phyloP scores from a whole-genome alignment of 23 red algal genomes.

The Cyanidioschyzon merolae region DNA sequence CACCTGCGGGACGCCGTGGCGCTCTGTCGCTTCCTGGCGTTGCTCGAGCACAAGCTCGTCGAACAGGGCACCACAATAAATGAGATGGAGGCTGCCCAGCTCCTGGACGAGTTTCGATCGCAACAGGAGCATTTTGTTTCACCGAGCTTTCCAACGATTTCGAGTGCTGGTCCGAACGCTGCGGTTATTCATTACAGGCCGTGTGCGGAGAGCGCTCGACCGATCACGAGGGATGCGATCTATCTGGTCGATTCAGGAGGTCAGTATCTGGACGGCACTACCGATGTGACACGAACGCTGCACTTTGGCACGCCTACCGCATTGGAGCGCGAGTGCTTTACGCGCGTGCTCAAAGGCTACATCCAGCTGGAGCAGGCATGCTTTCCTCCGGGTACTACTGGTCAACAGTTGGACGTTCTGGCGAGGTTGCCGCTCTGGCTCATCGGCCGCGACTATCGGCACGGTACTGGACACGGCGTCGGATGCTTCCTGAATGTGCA shows the following conservation, averaged over 20 bases:
- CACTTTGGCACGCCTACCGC: conserved; percentile 58
- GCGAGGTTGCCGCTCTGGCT: conserved; percentile 70
- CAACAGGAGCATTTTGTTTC: conserved; percentile 52
- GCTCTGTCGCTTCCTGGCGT: conserved; percentile 50
- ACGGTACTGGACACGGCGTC: conserved; percentile 96
- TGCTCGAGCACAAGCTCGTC: conserved; percentile 50
- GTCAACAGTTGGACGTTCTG: conserved; percentile 68
- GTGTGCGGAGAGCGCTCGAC: conserved; percentile 21
- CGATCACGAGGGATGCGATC: conserved; percentile 35
- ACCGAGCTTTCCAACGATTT: conserved; percentile 81
- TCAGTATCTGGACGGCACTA: conserved; percentile 93
- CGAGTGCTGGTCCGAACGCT: conserved; percentile 59
- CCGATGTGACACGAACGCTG: conserved; percentile 88
- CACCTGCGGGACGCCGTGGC: conserved; percentile 86
- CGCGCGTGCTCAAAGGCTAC: conserved; percentile 80
- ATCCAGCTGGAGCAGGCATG: conserved; percentile 66
- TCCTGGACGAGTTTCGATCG: conserved; percentile 45
- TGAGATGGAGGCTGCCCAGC: conserved; percentile 54
- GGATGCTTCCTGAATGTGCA: conserved; percentile 86
- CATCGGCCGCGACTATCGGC: conserved; percentile 78
- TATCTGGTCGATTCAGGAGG: conserved; percentile 87
- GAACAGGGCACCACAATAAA: conserved; percentile 7
- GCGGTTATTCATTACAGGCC: conserved; percentile 90
- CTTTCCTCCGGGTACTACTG: conserved; percentile 79
- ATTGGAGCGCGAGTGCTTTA: conserved; percentile 79